Evolutionary conservation across 2,329 filamentous ascomycete species (phyloP).

Genomic region (Cladosporium halotolerans): DNA sequence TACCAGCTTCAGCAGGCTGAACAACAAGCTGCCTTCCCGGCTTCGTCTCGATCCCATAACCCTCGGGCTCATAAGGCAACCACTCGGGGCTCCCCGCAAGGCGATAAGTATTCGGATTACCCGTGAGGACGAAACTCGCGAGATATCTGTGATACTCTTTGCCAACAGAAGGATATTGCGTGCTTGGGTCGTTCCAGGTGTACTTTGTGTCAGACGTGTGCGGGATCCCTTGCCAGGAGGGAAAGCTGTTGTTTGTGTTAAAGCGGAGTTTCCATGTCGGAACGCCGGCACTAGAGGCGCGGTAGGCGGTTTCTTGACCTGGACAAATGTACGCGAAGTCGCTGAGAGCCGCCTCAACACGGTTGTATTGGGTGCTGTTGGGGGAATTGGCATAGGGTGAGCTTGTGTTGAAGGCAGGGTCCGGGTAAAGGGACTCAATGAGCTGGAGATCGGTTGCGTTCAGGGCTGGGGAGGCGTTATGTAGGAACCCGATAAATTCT

Average conservation of each 20-base stretch:
- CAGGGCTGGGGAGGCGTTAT: conserved; percentile 53
- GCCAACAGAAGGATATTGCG: conserved; percentile 2
- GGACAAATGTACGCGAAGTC: conserved; percentile 62
- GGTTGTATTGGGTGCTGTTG: conserved; percentile 26
- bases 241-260: conserved; percentile 9
- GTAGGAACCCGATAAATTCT: conserved; percentile 57
- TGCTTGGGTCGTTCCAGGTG: conserved; percentile 4
- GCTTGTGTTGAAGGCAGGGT: conserved; percentile 40
- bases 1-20: not conserved
- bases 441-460: conserved; percentile 45
- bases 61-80: conserved; percentile 22
- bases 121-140: conserved; percentile 62
- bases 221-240: conserved; percentile 6
- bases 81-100: conserved; percentile 45
- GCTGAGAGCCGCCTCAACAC: conserved; percentile 55
- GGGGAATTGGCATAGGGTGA: conserved; percentile 38
- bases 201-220: conserved; percentile 8
- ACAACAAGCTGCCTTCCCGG: conserved; percentile 6
- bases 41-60: not conserved
- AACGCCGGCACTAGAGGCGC: conserved; percentile 18
- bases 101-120: conserved; percentile 58
- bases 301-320: conserved; percentile 53
- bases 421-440: conserved; percentile 57
- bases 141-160: conserved; percentile 51
- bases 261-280: conserved; percentile 9